Evolutionary conservation across 768 basidiomycete genomes (phyloP).

Genomic region (Clitopilus hobsonii): DNA sequence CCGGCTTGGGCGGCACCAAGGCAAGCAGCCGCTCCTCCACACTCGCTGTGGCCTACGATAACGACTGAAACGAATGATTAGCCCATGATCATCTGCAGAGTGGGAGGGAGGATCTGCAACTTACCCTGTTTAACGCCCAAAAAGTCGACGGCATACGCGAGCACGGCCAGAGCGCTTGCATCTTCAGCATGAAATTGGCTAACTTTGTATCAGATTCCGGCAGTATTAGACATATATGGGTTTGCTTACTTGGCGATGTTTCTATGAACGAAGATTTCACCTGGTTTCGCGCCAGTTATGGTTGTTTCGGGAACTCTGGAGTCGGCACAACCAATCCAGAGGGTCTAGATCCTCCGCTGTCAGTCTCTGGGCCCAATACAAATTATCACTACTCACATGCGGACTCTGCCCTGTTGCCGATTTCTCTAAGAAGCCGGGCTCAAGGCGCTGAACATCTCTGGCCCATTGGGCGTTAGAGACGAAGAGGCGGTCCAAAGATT

Average conservation of each 20-base stretch:
- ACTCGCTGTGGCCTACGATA: slow-evolving; percentile 79
- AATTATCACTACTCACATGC: slow-evolving; percentile 38
- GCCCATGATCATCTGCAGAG: slow-evolving; percentile 10
- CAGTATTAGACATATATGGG: not conserved
- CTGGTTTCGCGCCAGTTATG: slow-evolving; percentile 63
- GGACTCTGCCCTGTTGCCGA: slow-evolving; percentile 63
- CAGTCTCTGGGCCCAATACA: not conserved
- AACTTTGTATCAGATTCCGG: not conserved
- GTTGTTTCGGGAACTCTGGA: slow-evolving; percentile 82
- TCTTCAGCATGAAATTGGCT: slow-evolving; percentile 77
- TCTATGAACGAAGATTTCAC: slow-evolving; percentile 78
- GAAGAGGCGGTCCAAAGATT: slow-evolving; percentile 27
- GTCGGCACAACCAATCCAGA: slow-evolving; percentile 83
- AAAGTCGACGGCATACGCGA: slow-evolving; percentile 67
- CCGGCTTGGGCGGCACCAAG: slow-evolving; percentile 36
- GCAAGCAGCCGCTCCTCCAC: slow-evolving; percentile 70
- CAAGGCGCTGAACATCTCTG: slow-evolving; percentile 41
- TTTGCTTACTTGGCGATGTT: slow-evolving; percentile 80
- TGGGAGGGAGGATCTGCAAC: slow-evolving; percentile 26
- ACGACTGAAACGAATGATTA: slow-evolving; percentile 46
- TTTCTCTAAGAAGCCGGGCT: slow-evolving; percentile 61
- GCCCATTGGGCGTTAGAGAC: slow-evolving; percentile 69
- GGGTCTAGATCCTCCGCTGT: slow-evolving; percentile 37
- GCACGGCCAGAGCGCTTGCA: slow-evolving; percentile 63
- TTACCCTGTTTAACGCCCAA: slow-evolving; percentile 77